Percentiles rank a stretch among this genome's conserved stretches.
These are phyloP conservation scores for Phaeotremella fagi DNA, from an alignment of 768 basidiomycete genomes.

Conservation along the genomic window DNA sequence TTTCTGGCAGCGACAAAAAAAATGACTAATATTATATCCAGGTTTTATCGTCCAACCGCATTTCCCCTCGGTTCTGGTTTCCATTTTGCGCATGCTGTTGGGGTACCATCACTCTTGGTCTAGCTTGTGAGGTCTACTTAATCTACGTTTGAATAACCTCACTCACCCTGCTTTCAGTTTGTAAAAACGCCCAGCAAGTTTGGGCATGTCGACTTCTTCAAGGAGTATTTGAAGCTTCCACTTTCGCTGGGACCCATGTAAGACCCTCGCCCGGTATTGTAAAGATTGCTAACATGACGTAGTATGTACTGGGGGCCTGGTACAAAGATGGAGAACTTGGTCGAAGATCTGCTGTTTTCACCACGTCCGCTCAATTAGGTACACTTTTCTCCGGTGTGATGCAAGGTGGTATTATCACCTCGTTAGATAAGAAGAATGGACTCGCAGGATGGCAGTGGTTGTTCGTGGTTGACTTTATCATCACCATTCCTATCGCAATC, in stretches of 20 bases:
- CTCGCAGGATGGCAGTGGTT: conserved; percentile 27
- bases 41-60: conserved; percentile 29
- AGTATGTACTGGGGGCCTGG: conserved; percentile 70
- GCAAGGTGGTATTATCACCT: conserved; percentile 30
- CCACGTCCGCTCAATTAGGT: conserved; percentile 28
- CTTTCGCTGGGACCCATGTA: conserved; percentile 70
- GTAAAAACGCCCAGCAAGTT: conserved; percentile 43
- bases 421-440: conserved; percentile 22
- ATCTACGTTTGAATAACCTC: neutral
- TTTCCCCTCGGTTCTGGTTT: conserved; percentile 64
- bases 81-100: conserved; percentile 46
- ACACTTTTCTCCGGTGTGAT: conserved; percentile 37
- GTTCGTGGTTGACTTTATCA: conserved; percentile 21
- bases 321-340: conserved; percentile 67
- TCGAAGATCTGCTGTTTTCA: conserved; percentile 66
- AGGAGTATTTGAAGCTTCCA: conserved; percentile 68
- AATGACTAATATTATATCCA: no score
- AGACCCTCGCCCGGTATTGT: conserved; percentile 45
- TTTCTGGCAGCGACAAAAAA: no score
- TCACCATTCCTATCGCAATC: conserved; percentile 59
- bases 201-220: conserved; percentile 69
- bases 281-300: no score
- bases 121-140: conserved; percentile 15
- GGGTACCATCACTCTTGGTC: conserved; percentile 15
- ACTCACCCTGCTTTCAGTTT: neutral